Percentiles rank a stretch among this genome's conserved stretches.
These are phyloP conservation scores for Suillus decipiens DNA, from an alignment of 768 basidiomycete genomes.

Conservation along the genomic window DNA sequence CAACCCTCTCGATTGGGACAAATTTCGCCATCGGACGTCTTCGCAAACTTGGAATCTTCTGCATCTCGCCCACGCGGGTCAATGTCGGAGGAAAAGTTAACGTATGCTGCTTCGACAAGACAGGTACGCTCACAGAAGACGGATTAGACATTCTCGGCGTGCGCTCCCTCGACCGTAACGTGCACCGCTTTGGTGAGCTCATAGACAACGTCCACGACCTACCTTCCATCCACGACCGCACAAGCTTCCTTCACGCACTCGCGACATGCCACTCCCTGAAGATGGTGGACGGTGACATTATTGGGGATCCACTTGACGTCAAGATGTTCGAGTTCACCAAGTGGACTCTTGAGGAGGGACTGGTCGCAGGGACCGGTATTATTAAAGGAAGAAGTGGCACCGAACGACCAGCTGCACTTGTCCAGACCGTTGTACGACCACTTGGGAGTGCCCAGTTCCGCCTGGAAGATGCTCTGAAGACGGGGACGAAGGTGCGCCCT, in stretches of 20 bases:
- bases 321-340: slow-evolving; percentile 98
- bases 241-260: slow-evolving; percentile 87
- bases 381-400: slow-evolving; percentile 65
- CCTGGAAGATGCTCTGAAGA: slow-evolving; percentile 91
- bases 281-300: slow-evolving; percentile 80
- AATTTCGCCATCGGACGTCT: slow-evolving; percentile 91
- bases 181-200: slow-evolving; percentile 86
- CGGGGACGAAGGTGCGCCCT: slow-evolving; percentile 67
- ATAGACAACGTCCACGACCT: slow-evolving; percentile 85
- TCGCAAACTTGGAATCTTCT: slow-evolving; percentile 86
- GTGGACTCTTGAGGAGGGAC: slow-evolving; percentile 95
- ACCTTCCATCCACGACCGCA: slow-evolving; percentile 68
- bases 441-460: slow-evolving; percentile 90
- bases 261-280: slow-evolving; percentile 97
- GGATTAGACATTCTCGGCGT: slow-evolving; percentile 96
- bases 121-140: slow-evolving; percentile 97
- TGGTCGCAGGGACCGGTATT: slow-evolving; percentile 64
- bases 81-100: slow-evolving; percentile 97
- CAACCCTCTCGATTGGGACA: slow-evolving; percentile 95
- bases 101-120: slow-evolving; percentile 98
- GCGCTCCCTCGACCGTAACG: slow-evolving; percentile 76
- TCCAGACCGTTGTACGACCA: slow-evolving; percentile 95
- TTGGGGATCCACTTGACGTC: slow-evolving; percentile 94
- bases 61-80: slow-evolving; percentile 94
- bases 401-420: slow-evolving; percentile 81